These are phyloP conservation scores for Fennellomyces sp. DNA, from an alignment of 371 early-diverging fungal species.

Conservation along the genomic window DNA sequence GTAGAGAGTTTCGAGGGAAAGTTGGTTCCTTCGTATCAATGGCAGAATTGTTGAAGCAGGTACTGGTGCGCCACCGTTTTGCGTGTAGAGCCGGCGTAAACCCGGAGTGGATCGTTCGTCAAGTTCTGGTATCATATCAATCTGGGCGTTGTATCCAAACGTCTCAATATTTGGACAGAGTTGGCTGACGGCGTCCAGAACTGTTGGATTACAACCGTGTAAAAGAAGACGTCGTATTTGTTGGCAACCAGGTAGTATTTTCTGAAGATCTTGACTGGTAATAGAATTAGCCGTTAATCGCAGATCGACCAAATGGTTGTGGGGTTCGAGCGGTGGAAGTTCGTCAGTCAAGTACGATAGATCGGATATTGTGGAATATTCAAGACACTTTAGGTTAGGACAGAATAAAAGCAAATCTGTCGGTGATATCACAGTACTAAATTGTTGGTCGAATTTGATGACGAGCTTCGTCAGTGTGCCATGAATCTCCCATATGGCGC, in stretches of 20 bases:
- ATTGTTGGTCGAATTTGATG: neutral
- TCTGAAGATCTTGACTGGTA: too few relatives aligned
- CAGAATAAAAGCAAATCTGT: neutral
- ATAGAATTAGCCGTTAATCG: neutral
- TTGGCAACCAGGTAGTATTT: too few relatives aligned
- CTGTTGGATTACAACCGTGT: too few relatives aligned
- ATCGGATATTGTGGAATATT: neutral
- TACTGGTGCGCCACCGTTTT: neutral
- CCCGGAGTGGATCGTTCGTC: neutral
- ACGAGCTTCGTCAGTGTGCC: neutral
- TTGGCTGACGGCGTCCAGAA: neutral
- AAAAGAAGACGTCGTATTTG: too few relatives aligned
- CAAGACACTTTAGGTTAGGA: neutral
- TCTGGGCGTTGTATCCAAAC: neutral
- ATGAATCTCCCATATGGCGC: neutral
- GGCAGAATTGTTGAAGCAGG: neutral
- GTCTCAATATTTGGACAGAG: neutral
- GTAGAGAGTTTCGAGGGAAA: neutral
- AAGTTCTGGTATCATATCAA: neutral
- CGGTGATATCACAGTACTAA: neutral
- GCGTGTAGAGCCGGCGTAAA: neutral
- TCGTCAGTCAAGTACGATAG: neutral
- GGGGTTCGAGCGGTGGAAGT: too few relatives aligned
- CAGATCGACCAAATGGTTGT: neutral
- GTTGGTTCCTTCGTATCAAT: neutral